Conservation (phyloP, 2,329 filamentous ascomycete species). For the Byssothecium circinans region DNA sequence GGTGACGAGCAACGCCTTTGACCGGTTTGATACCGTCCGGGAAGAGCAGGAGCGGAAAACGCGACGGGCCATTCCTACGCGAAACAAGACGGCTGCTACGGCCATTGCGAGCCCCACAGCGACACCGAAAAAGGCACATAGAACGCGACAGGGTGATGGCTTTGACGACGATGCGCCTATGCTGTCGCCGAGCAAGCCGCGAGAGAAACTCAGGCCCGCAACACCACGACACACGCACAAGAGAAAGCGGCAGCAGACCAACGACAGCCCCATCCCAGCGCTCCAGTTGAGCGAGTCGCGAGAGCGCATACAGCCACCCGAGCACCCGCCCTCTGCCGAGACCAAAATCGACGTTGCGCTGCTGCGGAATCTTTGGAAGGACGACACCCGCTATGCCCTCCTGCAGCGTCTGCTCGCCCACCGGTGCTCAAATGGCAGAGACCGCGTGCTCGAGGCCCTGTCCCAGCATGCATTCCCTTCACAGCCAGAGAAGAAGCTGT, state of each 20-base stretch:
- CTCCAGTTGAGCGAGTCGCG: slow-evolving; percentile 52
- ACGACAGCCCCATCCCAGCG: slow-evolving; percentile 67
- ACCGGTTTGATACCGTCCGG: slow-evolving; percentile 64
- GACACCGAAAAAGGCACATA: slow-evolving; percentile 64
- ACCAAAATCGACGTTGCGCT: slow-evolving; percentile 31
- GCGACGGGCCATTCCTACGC: slow-evolving; percentile 35
- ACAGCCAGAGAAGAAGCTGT: slow-evolving; percentile 56
- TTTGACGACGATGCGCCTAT: slow-evolving; percentile 75
- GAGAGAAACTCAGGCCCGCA: slow-evolving; percentile 51
- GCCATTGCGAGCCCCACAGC: slow-evolving; percentile 41
- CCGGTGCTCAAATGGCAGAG: slow-evolving; percentile 55
- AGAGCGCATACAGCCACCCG: slow-evolving; percentile 43
- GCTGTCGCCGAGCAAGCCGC: slow-evolving; percentile 59
- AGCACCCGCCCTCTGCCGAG: slow-evolving; percentile 14
- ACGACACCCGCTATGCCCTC: slow-evolving; percentile 46
- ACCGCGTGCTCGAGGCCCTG: slow-evolving; percentile 68
- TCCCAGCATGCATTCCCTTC: slow-evolving; percentile 68
- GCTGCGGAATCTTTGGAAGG: slow-evolving; percentile 41
- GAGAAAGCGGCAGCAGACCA: slow-evolving; percentile 62
- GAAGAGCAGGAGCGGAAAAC: slow-evolving; percentile 45
- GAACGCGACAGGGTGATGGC: slow-evolving; percentile 67
- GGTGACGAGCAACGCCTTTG: slow-evolving; percentile 71
- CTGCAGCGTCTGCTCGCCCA: slow-evolving; percentile 68
- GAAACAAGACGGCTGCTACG: too few relatives aligned
- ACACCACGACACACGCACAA: slow-evolving; percentile 68